Conservation (phyloP, 148 eudicot species). For the Dianthus caryophyllus region DNA sequence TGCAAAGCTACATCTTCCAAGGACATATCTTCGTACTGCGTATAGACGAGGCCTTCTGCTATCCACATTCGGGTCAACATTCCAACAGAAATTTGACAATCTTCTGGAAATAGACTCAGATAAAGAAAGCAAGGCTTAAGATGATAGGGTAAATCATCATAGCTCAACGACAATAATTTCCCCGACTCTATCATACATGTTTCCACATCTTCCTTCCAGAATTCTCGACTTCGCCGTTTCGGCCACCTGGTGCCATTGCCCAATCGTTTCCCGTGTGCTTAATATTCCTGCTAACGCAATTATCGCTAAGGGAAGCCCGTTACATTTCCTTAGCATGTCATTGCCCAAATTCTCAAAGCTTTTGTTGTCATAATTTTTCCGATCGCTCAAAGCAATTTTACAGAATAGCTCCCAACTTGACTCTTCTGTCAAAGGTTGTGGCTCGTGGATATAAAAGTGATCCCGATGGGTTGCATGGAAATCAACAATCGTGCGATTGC, state of each 20-base stretch:
- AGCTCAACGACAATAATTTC: slow-evolving; percentile 16
- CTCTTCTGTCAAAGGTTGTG: slow-evolving; percentile 17
- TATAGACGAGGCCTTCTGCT: slow-evolving; percentile 23
- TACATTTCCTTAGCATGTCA: slow-evolving; percentile 29
- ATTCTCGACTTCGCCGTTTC: slow-evolving; percentile 9
- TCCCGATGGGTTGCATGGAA: background rate
- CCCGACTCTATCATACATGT: slow-evolving; percentile 12
- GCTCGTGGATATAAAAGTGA: slow-evolving; percentile 22
- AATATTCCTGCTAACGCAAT: slow-evolving; percentile 33
- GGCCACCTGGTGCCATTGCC: slow-evolving; percentile 14
- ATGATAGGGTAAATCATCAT: slow-evolving; percentile 11
- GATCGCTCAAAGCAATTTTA: slow-evolving; percentile 21
- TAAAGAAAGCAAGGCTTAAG: slow-evolving; percentile 25
- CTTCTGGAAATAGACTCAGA: slow-evolving; percentile 22
- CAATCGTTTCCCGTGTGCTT: slow-evolving; percentile 3
- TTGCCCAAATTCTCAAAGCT: slow-evolving; percentile 26
- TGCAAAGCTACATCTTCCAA: slow-evolving; percentile 20
- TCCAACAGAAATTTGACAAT: slow-evolving; percentile 4
- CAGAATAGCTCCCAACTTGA: slow-evolving; percentile 35
- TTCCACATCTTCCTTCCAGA: background rate
- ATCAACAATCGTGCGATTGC: slow-evolving; percentile 13
- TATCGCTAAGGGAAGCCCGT: slow-evolving; percentile 38
- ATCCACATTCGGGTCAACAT: slow-evolving; percentile 21
- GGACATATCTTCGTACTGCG: background rate
- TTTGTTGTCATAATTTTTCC: background rate